A percentile compares a stretch with the other conserved stretches of the same genome.
These are phyloP conservation scores for Pythium plurisporium DNA, from an alignment of 352 stramenopile genomes.

Conservation along the genomic window DNA sequence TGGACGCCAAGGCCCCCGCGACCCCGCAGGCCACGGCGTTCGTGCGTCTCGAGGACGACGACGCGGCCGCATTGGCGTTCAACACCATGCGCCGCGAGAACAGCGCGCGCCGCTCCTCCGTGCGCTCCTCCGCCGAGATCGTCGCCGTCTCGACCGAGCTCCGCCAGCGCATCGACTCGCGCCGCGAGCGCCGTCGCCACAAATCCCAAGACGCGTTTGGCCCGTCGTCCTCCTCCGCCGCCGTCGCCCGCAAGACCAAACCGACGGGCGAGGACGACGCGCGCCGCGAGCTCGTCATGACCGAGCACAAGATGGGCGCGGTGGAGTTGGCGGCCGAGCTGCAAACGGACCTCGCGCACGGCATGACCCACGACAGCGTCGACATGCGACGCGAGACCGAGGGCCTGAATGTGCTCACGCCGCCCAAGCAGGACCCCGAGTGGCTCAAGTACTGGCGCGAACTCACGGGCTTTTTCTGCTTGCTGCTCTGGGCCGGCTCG, in stretches of 20 bases:
- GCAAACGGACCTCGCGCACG: slow-evolving; percentile 33
- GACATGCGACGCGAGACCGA: slow-evolving; percentile 52
- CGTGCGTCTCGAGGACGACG: slow-evolving; percentile 33
- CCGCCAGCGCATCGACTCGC: slow-evolving; percentile 49
- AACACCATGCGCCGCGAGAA: slow-evolving; percentile 13
- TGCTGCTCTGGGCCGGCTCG: slow-evolving; percentile 63
- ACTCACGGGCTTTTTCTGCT: slow-evolving; percentile 67
- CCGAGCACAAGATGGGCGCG: slow-evolving; percentile 71
- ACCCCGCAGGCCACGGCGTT: slow-evolving; percentile 30
- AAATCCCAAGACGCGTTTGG: slow-evolving; percentile 19
- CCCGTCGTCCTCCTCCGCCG: slow-evolving; percentile 23
- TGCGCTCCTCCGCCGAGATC: slow-evolving; percentile 75
- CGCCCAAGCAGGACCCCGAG: slow-evolving; percentile 64
- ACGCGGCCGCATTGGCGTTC: not conserved
- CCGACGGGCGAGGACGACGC: slow-evolving; percentile 41
- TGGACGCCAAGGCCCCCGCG: slow-evolving; percentile 22
- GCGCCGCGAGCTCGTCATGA: slow-evolving; percentile 76
- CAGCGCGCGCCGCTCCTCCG: slow-evolving; percentile 27
- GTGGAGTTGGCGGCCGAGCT: slow-evolving; percentile 63
- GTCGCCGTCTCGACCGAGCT: slow-evolving; percentile 80
- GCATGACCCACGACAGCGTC: slow-evolving; percentile 57
- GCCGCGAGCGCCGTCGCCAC: slow-evolving; percentile 29
- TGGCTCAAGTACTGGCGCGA: slow-evolving; percentile 75
- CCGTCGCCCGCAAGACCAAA: slow-evolving; percentile 39
- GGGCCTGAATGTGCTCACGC: slow-evolving; percentile 58